Percentiles rank a stretch among this genome's conserved stretches.
These are phyloP conservation scores for Quillaja saponaria DNA, from an alignment of 306 rosid genomes.

Conservation along the genomic window DNA sequence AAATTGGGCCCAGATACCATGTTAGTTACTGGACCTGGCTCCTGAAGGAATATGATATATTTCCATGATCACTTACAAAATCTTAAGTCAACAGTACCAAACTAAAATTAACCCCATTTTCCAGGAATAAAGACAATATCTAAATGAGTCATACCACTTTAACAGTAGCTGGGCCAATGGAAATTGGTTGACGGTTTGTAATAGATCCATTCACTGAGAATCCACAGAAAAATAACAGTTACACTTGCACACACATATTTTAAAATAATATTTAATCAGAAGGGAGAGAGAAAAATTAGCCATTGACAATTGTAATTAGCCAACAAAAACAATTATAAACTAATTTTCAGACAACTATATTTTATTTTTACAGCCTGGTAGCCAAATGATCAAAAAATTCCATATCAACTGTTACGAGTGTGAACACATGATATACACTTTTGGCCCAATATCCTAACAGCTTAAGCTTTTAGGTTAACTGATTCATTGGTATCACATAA, in stretches of 20 bases:
- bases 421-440: no score
- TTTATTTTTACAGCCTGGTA: background rate
- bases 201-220: conserved; percentile 78
- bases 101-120: background rate
- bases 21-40: conserved; percentile 76
- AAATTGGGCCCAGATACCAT: conserved; percentile 68
- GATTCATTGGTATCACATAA: no score
- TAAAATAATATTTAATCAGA: conserved; percentile 25
- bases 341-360: conserved; percentile 8
- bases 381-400: background rate
- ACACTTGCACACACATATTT: background rate
- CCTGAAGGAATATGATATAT: conserved; percentile 54
- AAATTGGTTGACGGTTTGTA: conserved; percentile 61
- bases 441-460: no score
- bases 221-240: conserved; percentile 17
- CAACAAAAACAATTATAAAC: conserved; percentile 14
- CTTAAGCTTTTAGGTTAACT: no score
- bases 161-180: conserved; percentile 76
- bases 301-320: conserved; percentile 13
- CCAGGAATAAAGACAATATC: background rate
- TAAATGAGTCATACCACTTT: conserved; percentile 75
- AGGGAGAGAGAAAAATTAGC: conserved; percentile 28
- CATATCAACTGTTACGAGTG: background rate
- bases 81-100: conserved; percentile 16
- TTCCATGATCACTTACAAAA: conserved; percentile 21